phyloP scores from a whole-genome alignment of 305 asterid genomes.

The Salvia sclarea region DNA sequence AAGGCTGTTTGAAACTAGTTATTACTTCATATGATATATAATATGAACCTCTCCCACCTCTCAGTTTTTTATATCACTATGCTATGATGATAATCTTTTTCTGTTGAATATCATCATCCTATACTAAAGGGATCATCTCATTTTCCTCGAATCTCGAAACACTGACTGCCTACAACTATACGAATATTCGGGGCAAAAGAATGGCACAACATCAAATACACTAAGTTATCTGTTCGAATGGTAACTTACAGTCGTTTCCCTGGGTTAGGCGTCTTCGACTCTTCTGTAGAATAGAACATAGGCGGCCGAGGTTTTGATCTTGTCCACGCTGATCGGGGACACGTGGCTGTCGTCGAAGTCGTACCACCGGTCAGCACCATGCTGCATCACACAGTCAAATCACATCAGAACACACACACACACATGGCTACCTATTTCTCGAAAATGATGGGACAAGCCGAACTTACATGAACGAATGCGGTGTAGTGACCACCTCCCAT shows the following conservation, averaged over 20 bases:
- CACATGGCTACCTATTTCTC: too few species aligned
- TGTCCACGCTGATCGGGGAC: slow-evolving; percentile 72
- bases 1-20: slow-evolving; percentile 29
- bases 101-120: slow-evolving; percentile 39
- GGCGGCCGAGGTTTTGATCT: slow-evolving; percentile 90
- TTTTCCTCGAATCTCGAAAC: slow-evolving; percentile 31
- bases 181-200: slow-evolving; percentile 42
- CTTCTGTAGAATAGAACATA: slow-evolving; percentile 87
- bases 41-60: slow-evolving; percentile 37
- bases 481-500: slow-evolving; percentile 98
- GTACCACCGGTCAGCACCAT: slow-evolving; percentile 81
- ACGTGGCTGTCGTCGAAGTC: slow-evolving; percentile 91
- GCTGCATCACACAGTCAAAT: slow-evolving; percentile 50
- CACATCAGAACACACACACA: slow-evolving; percentile 3
- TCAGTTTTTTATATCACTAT: slow-evolving; percentile 41
- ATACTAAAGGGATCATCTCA: slow-evolving; percentile 35
- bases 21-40: slow-evolving; percentile 35
- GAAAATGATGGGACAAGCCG: slow-evolving; percentile 25
- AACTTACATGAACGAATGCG: slow-evolving; percentile 81
- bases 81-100: slow-evolving; percentile 33
- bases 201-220: slow-evolving; percentile 40
- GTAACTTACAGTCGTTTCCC: slow-evolving; percentile 35
- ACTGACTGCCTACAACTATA: slow-evolving; percentile 34
- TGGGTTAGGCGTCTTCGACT: slow-evolving; percentile 52
- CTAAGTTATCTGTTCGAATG: slow-evolving; percentile 29